Evolutionary conservation across 2,329 filamentous ascomycete species (phyloP).

Genomic region (Colletotrichum sp.): DNA sequence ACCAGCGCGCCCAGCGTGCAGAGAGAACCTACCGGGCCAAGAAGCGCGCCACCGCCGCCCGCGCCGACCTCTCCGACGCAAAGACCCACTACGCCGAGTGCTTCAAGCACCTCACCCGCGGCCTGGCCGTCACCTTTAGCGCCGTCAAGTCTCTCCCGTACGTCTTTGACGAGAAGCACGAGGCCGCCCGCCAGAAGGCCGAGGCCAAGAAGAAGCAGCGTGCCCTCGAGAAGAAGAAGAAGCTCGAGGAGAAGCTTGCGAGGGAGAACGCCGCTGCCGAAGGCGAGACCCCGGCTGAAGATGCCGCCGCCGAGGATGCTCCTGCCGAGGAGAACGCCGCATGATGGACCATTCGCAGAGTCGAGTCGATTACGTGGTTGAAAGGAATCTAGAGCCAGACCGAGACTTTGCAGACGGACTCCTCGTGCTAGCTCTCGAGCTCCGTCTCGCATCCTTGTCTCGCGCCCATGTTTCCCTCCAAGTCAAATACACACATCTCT

Average conservation of each 20-base stretch:
- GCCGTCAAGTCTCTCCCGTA: slow-evolving; percentile 38
- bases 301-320: background rate
- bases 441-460: background rate
- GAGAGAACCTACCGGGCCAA: slow-evolving; percentile 45
- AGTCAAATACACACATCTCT: background rate
- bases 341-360: slow-evolving; percentile 11
- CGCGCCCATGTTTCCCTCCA: background rate
- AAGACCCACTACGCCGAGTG: slow-evolving; percentile 42
- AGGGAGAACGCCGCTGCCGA: slow-evolving; percentile 22
- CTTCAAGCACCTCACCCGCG: slow-evolving; percentile 38
- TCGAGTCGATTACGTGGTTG: slow-evolving; percentile 5
- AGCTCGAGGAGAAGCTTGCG: slow-evolving; percentile 37
- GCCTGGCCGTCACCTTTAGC: slow-evolving; percentile 32
- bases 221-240: slow-evolving; percentile 37
- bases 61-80: slow-evolving; percentile 40
- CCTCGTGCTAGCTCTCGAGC: background rate
- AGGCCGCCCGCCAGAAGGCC: slow-evolving; percentile 30
- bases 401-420: background rate
- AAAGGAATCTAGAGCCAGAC: background rate
- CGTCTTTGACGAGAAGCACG: slow-evolving; percentile 40
- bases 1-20: slow-evolving; percentile 41
- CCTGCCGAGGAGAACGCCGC: slow-evolving; percentile 2
- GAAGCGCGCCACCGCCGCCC: slow-evolving; percentile 44
- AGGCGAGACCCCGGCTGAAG: background rate
- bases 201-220: slow-evolving; percentile 34